A percentile compares a stretch with the other conserved stretches of the same genome.
Evolutionary conservation across 2,329 filamentous ascomycete species (phyloP).

Genomic region (Ophiostoma quercus): DNA sequence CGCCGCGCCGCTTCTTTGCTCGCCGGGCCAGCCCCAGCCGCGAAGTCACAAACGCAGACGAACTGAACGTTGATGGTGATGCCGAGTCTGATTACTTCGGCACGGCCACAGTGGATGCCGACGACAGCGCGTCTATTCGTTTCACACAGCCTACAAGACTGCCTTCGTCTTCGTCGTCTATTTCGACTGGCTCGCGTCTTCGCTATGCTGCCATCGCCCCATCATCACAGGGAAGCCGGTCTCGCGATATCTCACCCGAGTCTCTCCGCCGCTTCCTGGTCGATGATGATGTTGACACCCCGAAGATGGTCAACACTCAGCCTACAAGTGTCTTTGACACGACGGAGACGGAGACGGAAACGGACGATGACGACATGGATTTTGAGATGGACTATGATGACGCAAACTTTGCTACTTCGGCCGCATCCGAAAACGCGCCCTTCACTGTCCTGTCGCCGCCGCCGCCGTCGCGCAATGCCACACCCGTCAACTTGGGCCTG

Average conservation of each 20-base stretch:
- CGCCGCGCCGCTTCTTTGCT: conserved; percentile 25
- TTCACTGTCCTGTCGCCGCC: conserved; percentile 51
- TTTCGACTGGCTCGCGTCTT: conserved; percentile 12
- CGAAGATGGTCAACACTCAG: background rate
- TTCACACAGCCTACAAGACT: conserved; percentile 31
- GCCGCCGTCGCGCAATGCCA: conserved; percentile 36
- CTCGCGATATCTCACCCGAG: conserved; percentile 52
- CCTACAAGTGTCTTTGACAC: conserved; percentile 29
- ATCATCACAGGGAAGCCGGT: conserved; percentile 29
- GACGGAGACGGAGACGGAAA: conserved; percentile 45
- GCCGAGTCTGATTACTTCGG: background rate
- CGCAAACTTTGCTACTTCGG: conserved; percentile 53
- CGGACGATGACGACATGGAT: conserved; percentile 51
- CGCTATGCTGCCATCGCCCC: conserved; percentile 7
- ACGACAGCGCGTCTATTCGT: conserved; percentile 4
- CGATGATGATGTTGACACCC: conserved; percentile 31
- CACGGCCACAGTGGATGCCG: background rate
- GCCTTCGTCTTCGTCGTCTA: conserved; percentile 21
- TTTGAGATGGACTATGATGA: conserved; percentile 49
- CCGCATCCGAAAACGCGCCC: conserved; percentile 41
- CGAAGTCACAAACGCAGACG: conserved; percentile 11
- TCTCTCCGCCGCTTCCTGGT: conserved; percentile 49
- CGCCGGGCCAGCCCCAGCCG: conserved; percentile 21
- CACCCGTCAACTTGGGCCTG: background rate
- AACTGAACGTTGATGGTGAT: background rate